These are phyloP conservation scores for Angomonas deanei DNA, from an alignment of 208 protist species.

Conservation along the genomic window DNA sequence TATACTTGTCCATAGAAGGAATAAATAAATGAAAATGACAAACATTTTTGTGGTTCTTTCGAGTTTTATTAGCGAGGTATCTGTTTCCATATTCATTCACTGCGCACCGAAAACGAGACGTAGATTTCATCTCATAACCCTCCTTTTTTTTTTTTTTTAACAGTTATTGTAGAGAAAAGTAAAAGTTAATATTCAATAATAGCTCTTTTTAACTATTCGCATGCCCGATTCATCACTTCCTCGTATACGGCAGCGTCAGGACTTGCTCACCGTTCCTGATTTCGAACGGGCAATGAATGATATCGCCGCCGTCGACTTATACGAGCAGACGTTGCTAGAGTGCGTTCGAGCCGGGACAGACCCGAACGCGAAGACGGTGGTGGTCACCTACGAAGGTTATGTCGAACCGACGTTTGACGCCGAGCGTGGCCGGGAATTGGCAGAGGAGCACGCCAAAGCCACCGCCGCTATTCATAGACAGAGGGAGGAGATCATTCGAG, in stretches of 20 bases:
- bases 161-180: background rate
- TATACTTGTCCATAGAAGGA: background rate
- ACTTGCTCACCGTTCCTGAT: constrained; percentile 41
- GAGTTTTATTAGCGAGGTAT: too few species aligned
- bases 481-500: constrained; percentile 60
- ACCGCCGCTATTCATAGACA: background rate
- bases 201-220: background rate
- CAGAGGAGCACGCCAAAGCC: constrained; percentile 13
- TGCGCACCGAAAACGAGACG: background rate
- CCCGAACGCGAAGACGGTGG: constrained; percentile 53
- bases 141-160: constrained; percentile 5
- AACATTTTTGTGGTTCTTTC: background rate
- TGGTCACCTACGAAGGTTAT: constrained; percentile 67
- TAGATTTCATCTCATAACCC: background rate
- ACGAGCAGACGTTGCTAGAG: constrained; percentile 77
- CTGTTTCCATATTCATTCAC: background rate
- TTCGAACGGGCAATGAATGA: constrained; percentile 78
- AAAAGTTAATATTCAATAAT: too few species aligned
- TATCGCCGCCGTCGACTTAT: constrained; percentile 57
- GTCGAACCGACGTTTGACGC: constrained; percentile 55
- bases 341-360: constrained; percentile 59
- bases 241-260: constrained; percentile 53
- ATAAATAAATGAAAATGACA: constrained; percentile 2
- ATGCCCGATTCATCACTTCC: background rate
- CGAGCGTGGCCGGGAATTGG: constrained; percentile 34